Base-by-base conservation (phyloP, 345 rosid genomes). In the Anacardium occidentale region DNA sequence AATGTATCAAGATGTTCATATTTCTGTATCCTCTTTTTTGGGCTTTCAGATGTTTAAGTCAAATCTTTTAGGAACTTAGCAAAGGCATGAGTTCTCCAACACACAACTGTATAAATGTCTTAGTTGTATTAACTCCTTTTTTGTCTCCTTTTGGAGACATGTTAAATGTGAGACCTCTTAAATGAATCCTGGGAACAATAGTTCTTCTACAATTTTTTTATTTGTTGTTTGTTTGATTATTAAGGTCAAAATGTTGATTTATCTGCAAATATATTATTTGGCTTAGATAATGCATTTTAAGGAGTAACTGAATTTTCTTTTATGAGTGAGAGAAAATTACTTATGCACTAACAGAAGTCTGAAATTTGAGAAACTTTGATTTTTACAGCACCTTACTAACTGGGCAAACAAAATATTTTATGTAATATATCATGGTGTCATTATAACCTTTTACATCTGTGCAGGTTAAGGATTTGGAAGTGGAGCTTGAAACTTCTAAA, bases 381-480 rank as follows among this genome's bases (percentile, higher is more conserved):
- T 44, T 17, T 5, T 57, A 25, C 64, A 25, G 40, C 72, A 13
- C 12, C 53, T 32, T 9, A 22, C 53, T 24, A 63, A 44, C 44
- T 5, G 21, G 50, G 17, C 25, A 68, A 12, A 55, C 37, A 40
- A 13, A 17, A 15, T 66, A 37, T 68, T 47, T 47, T 53, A 42
- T 11, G 54, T 65, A 42, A 44, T 54, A 13, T 26, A 10, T 68
- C 13, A 73, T 56, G 29, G 29, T 57, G 47, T 59, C 57, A 34
- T 50, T 40, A 45, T 66, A 68, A 77, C 32, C 66, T 37, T 52
- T 70, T 74, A 48, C 51, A 21, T 76, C 67, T 81, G 74, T 21
- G 63, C 82, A 96, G 99, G 98, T 96, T 48, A 88, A 88, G 77
- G 98, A 89, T 81, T 83, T 96, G 82, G 99, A 93, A 82, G 97